Conservation (phyloP, 805 yeast genomes). For the Saccharomycopsis olivae region DNA sequence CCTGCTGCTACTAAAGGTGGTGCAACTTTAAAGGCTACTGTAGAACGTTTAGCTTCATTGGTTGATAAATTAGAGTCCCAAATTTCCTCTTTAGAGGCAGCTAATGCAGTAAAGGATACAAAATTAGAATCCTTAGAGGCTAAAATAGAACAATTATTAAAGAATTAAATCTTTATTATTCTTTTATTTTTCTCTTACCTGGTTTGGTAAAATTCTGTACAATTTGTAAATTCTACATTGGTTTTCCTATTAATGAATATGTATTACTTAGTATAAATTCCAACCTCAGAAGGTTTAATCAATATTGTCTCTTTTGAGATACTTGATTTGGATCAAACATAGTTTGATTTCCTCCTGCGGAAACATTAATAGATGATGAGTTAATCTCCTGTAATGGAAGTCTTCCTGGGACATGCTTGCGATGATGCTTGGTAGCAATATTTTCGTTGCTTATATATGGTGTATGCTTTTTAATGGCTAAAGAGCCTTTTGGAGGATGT, state of each 20-base stretch:
- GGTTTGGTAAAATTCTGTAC: neutral
- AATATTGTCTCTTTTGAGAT: neutral
- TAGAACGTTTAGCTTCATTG: conserved; percentile 51
- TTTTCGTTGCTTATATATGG: neutral
- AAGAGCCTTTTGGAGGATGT: neutral
- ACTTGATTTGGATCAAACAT: neutral
- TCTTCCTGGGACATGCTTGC: neutral
- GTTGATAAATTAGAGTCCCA: conserved; percentile 49
- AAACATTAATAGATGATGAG: too few relatives aligned
- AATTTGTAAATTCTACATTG: neutral
- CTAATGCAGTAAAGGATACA: conserved; percentile 56
- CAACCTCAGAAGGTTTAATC: neutral
- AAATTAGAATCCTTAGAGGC: conserved; percentile 47
- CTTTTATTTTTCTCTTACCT: neutral
- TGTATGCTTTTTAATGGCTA: neutral
- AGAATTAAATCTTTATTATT: conserved; percentile 23
- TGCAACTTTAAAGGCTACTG: conserved; percentile 59
- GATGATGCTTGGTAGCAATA: neutral
- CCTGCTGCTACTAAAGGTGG: conserved; percentile 16
- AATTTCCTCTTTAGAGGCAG: conserved; percentile 37
- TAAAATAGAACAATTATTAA: conserved; percentile 46
- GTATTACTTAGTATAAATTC: too few relatives aligned
- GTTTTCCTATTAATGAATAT: neutral
- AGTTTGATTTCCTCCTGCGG: neutral
- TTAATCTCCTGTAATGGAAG: too few relatives aligned